Evolutionary conservation across 2,329 filamentous ascomycete species (phyloP), one percentile per base, ranked within the genome.

Genomic region (Paecilomyces fulvus): DNA sequence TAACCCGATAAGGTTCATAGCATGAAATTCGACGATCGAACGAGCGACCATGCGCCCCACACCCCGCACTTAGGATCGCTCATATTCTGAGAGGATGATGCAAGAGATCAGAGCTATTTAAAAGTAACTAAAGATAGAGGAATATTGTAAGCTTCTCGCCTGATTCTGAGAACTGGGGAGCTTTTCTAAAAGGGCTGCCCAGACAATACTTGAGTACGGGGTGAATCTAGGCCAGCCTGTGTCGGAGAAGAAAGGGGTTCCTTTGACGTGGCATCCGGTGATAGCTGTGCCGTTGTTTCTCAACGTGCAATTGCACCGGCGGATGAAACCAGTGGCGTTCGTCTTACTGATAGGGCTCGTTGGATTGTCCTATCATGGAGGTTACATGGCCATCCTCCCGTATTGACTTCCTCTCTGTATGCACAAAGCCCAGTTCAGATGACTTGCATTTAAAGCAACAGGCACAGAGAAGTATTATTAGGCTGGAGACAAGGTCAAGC

Each of bases 41-140:
- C 30, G 43, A 54, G 53, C 14, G 21, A 31, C 30, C 10, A 37
- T 30, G 11, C 9, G 53, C 53, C 53, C 53, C 53, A 55, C 53
- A 55, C 53, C 53, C 53, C 53, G 53, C 53, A 55, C 53, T 55
- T 55, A 43, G 10, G 25, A 30, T 52, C 21, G 9, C 30, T 30
- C 50, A n/a, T n/a, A 25, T 20, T 28, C 3, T 20, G 11, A 31
- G 28, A 33, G 20, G 8, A 30, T 25, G 21, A 23, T 30, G 50
- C 23, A 12, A 31, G 25, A 31, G 14, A 17, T 50, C 21, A 50
- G n/a, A 30, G 25, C 20, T 30, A 25, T 50, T 30, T 25, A 25
- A 50, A 50, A 21, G 48, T 50, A n/a, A 52, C 9, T n/a, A 30
- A 1, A 52, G 28, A 21, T 14, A n/a, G 14, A n/a, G 4, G 17